Percentiles rank a stretch among this genome's conserved stretches.
Conservation (phyloP, 2,329 filamentous ascomycete genomes). For the Colletotrichum sp. region DNA sequence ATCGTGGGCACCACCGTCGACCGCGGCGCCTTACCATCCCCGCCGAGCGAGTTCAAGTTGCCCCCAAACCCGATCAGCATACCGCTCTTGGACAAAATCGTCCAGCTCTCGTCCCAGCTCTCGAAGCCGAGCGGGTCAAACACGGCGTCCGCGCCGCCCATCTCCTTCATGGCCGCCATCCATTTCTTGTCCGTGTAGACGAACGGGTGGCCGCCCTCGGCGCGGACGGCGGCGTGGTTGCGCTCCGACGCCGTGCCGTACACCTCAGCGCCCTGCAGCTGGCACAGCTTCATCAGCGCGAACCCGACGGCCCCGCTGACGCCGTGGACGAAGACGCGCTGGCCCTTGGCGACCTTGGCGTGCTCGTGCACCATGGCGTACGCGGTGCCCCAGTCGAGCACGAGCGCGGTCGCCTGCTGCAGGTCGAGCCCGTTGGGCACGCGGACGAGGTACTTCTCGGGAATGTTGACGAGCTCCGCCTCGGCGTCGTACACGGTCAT, state of each 20-base stretch:
- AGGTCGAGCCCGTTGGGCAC: conserved; percentile 45
- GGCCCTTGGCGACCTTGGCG: conserved; percentile 44
- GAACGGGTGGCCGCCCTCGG: conserved; percentile 46
- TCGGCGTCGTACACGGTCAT: conserved; percentile 47
- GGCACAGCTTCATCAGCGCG: conserved; percentile 44
- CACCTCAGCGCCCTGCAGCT: conserved; percentile 47
- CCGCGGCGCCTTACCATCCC: conserved; percentile 32
- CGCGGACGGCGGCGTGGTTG: conserved; percentile 45
- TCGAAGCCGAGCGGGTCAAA: conserved; percentile 56
- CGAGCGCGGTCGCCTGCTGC: conserved; percentile 43
- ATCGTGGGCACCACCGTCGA: conserved; percentile 32
- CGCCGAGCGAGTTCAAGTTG: conserved; percentile 35
- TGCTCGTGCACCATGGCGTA: conserved; percentile 39
- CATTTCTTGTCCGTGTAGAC: conserved; percentile 54
- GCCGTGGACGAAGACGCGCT: conserved; percentile 55
- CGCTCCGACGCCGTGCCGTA: conserved; percentile 53
- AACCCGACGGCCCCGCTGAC: conserved; percentile 54
- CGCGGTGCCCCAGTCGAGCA: conserved; percentile 51
- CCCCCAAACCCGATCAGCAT: conserved; percentile 43
- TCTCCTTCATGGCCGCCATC: conserved; percentile 47
- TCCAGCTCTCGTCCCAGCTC: conserved; percentile 54
- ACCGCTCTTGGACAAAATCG: conserved; percentile 44
- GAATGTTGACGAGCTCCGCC: conserved; percentile 48
- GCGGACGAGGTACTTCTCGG: conserved; percentile 48
- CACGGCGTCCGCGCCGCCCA: conserved; percentile 51